A percentile compares a stretch with the other conserved stretches of the same genome.
Evolutionary conservation across 352 stramenopile genomes (phyloP).

Genomic region (Globisporangium rhizosaccharum): DNA sequence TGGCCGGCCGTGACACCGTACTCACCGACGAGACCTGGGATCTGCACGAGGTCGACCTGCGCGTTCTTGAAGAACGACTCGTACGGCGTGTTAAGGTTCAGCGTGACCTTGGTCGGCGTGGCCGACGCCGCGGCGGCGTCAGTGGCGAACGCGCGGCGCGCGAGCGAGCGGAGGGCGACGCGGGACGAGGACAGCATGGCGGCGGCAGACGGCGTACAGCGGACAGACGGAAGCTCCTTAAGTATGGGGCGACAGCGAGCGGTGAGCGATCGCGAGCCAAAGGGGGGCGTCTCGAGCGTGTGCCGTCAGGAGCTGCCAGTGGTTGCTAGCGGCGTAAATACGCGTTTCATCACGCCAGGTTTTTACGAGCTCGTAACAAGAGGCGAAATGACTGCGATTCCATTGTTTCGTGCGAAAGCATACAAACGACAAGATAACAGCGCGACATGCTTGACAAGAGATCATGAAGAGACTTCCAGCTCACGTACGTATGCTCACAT

Average conservation of each 20-base stretch:
- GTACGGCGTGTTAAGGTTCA: conserved; percentile 83
- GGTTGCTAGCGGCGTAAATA: conserved; percentile 13
- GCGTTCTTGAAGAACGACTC: conserved; percentile 78
- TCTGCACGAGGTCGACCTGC: conserved; percentile 89
- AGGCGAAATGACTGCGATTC: too few relatives aligned
- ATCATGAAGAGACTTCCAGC: too few relatives aligned
- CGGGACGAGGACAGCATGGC: conserved; percentile 50
- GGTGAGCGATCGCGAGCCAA: background rate
- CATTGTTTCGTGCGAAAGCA: too few relatives aligned
- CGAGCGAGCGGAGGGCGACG: conserved; percentile 45
- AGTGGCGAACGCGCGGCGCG: conserved; percentile 45
- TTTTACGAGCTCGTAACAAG: too few relatives aligned
- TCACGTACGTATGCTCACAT: too few relatives aligned
- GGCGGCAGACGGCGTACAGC: background rate
- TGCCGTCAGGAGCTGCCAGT: conserved; percentile 13
- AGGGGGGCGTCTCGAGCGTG: conserved; percentile 5
- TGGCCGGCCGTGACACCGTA: conserved; percentile 97
- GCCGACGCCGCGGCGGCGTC: conserved; percentile 26
- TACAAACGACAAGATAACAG: too few relatives aligned
- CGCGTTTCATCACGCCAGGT: background rate
- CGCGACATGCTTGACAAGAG: too few relatives aligned
- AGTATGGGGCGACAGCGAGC: background rate
- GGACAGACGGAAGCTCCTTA: background rate
- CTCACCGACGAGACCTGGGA: conserved; percentile 94
- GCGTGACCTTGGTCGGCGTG: conserved; percentile 74